Conservation (phyloP, 2,329 filamentous ascomycete species). For the Claviceps lovelessii region DNA sequence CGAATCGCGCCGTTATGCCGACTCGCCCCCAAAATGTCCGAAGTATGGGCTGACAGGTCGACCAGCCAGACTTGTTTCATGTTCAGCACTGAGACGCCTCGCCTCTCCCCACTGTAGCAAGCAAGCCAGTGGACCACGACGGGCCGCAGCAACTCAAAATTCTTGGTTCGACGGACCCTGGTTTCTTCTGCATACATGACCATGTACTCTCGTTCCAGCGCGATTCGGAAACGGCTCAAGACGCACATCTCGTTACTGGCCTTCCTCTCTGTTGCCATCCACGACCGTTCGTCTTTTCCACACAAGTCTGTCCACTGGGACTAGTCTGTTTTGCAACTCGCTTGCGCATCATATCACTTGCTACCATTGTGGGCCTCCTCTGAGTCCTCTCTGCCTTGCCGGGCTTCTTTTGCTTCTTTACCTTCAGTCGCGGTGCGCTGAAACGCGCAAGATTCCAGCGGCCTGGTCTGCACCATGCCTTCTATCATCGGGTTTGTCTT, state of each 20-base stretch:
- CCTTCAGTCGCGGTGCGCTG: not conserved
- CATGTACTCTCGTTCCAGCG: too few species aligned
- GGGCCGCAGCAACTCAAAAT: not conserved
- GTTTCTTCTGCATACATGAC: too few species aligned
- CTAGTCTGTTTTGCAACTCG: not conserved
- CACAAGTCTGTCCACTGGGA: not conserved
- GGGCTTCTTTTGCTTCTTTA: not conserved
- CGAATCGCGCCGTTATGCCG: not conserved
- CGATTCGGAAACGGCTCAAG: not conserved
- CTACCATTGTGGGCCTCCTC: not conserved
- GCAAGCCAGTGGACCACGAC: not conserved
- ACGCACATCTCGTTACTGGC: not conserved
- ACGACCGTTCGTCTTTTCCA: not conserved
- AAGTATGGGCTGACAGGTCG: not conserved
- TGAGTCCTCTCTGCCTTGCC: not conserved
- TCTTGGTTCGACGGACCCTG: too few species aligned
- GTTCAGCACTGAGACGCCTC: not conserved
- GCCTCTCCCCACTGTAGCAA: not conserved
- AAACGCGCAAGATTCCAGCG: not conserved
- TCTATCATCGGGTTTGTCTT: not conserved
- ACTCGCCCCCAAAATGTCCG: not conserved
- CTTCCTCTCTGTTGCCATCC: not conserved
- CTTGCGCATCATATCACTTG: not conserved
- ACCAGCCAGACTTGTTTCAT: not conserved
- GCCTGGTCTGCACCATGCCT: not conserved